A percentile compares a stretch with the other conserved stretches of the same genome.
phyloP scores from a whole-genome alignment of 805 yeast species.

The Ogataea dorogensis region DNA sequence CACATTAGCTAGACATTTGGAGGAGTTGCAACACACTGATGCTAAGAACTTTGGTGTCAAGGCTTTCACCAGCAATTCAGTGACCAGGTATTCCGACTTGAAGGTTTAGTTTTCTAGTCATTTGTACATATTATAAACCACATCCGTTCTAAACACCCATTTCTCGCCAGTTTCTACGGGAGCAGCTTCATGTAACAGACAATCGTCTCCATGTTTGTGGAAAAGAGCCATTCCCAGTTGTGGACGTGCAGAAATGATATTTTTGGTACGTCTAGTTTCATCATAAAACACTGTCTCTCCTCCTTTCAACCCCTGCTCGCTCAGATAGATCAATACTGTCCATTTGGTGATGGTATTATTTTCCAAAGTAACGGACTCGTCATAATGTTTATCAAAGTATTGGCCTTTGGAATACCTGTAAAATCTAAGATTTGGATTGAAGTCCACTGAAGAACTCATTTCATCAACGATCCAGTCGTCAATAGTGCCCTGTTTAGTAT shows the following conservation, averaged over 20 bases:
- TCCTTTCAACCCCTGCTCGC: constrained; percentile 53
- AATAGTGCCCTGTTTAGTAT: constrained; percentile 31
- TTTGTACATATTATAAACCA: constrained; percentile 34
- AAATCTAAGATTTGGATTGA: constrained; percentile 55
- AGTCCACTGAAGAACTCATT: constrained; percentile 43
- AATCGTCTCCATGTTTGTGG: constrained; percentile 67
- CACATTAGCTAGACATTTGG: constrained; percentile 25
- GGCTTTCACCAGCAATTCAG: constrained; percentile 25
- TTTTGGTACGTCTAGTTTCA: constrained; percentile 25
- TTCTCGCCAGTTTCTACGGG: constrained; percentile 50
- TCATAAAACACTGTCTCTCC: constrained; percentile 58
- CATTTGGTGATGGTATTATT: constrained; percentile 46
- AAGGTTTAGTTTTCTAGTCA: constrained; percentile 9
- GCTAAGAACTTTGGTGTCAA: constrained; percentile 16
- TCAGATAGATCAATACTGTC: constrained; percentile 59
- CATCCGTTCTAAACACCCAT: constrained; percentile 64
- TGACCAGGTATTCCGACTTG: constrained; percentile 28
- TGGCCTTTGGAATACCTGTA: constrained; percentile 58
- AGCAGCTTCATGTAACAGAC: constrained; percentile 58
- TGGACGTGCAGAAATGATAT: constrained; percentile 39
- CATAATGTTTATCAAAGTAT: constrained; percentile 60
- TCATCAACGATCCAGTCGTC: constrained; percentile 29
- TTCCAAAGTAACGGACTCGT: constrained; percentile 47
- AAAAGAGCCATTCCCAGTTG: constrained; percentile 54
- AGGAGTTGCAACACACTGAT: constrained; percentile 8